Evolutionary conservation across 2,329 filamentous ascomycete genomes (phyloP).

Genomic region (Calonectria pseudoturangicola): DNA sequence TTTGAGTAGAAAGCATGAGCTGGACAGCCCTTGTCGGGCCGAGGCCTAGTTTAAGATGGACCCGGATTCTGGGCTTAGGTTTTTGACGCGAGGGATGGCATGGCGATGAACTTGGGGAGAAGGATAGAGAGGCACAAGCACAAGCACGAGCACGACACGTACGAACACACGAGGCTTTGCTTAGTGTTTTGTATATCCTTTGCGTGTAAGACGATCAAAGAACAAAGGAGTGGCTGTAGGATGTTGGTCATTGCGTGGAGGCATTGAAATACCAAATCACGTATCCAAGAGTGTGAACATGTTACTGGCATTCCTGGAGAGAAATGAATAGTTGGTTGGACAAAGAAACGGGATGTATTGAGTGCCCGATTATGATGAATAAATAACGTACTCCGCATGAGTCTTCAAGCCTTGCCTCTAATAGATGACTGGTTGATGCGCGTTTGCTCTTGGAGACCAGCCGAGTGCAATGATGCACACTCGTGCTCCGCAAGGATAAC

Average conservation of each 20-base stretch:
- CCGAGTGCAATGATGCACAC: neutral
- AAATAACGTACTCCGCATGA: conserved; percentile 28
- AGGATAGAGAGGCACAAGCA: conserved; percentile 49
- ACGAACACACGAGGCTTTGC: conserved; percentile 38
- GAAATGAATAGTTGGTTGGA: conserved; percentile 1
- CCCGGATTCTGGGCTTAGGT: conserved; percentile 36
- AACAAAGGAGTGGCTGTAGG: conserved; percentile 32
- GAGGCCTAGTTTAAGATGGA: conserved; percentile 32
- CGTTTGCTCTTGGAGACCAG: conserved; percentile 1
- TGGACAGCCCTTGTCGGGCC: conserved; percentile 17
- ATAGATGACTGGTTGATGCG: neutral
- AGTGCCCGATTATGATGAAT: conserved; percentile 38
- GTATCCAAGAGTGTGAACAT: conserved; percentile 7
- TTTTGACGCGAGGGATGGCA: conserved; percentile 38
- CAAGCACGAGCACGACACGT: conserved; percentile 34
- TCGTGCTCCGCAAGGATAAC: too few relatives aligned
- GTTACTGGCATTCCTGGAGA: conserved; percentile 8
- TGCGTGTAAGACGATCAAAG: conserved; percentile 31
- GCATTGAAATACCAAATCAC: conserved; percentile 35
- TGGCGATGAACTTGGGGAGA: conserved; percentile 45
- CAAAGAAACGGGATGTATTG: neutral
- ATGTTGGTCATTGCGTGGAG: conserved; percentile 1
- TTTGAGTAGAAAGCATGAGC: conserved; percentile 8
- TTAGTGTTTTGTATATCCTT: conserved; percentile 39
- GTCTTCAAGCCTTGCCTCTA: neutral